Evolutionary conservation across 805 yeast genomes (phyloP).

Genomic region (Hanseniaspora clermontiae): DNA sequence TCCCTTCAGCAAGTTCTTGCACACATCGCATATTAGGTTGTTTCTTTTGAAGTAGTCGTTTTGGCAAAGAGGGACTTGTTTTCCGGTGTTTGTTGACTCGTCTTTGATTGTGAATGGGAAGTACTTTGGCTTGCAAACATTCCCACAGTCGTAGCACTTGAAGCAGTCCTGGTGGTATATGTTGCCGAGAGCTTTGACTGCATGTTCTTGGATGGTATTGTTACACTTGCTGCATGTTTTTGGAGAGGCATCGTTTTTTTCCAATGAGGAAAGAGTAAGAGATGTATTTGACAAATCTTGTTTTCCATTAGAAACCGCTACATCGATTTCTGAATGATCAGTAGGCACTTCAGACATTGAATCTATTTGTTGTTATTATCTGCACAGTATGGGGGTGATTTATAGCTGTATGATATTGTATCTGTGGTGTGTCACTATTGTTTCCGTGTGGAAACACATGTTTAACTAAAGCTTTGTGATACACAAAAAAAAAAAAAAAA

Average conservation of each 20-base stretch:
- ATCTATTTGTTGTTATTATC: neutral
- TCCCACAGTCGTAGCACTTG: conserved; percentile 71
- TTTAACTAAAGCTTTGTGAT: no score
- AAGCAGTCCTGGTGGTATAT: conserved; percentile 83
- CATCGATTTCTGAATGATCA: neutral
- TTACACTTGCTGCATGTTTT: conserved; percentile 43
- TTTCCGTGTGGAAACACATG: no score
- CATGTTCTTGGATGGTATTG: conserved; percentile 50
- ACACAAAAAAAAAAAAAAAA: no score
- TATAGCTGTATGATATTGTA: no score
- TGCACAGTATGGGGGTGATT: no score
- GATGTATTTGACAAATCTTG: neutral
- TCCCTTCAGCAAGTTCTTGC: conserved; percentile 77
- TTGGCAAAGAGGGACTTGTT: conserved; percentile 68
- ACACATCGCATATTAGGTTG: conserved; percentile 72
- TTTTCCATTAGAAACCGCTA: neutral
- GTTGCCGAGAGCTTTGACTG: conserved; percentile 69
- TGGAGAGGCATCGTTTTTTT: conserved; percentile 11
- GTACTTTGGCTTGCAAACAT: conserved; percentile 71
- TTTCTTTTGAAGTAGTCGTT: conserved; percentile 79
- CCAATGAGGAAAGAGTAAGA: neutral
- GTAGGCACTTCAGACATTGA: neutral
- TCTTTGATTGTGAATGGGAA: conserved; percentile 52
- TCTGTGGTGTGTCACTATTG: no score
- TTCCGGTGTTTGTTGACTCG: conserved; percentile 22